Percentiles rank a stretch among this genome's conserved stretches.
These are phyloP conservation scores for Hepatocystis sp. DNA, from an alignment of 169 alveolate species.

Conservation along the genomic window DNA sequence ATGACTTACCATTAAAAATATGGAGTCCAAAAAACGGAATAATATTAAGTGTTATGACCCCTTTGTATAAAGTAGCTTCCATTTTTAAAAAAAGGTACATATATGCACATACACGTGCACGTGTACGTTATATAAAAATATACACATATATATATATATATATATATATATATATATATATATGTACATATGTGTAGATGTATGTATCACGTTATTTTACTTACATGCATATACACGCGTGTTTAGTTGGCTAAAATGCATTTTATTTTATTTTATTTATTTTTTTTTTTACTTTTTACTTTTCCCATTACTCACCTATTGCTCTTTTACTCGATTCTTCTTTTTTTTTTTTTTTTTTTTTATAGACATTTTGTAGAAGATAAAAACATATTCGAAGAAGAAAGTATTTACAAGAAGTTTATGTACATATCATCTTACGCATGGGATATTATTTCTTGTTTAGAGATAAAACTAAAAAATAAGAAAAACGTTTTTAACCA, in stretches of 20 bases:
- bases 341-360: constrained; percentile 23
- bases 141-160: neutral
- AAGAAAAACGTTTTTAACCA: constrained; percentile 32
- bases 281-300: too few relatives aligned
- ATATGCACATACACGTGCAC: neutral
- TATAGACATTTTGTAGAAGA: constrained; percentile 44
- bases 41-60: constrained; percentile 30
- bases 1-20: constrained; percentile 34
- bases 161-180: neutral
- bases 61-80: constrained; percentile 70
- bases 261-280: too few relatives aligned
- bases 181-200: too few relatives aligned
- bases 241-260: neutral
- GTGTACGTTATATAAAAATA: constrained; percentile 3
- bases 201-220: too few relatives aligned
- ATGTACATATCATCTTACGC: constrained; percentile 43
- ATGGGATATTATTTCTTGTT: constrained; percentile 56
- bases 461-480: constrained; percentile 55
- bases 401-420: constrained; percentile 25
- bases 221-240: too few relatives aligned
- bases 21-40: constrained; percentile 62
- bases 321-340: neutral
- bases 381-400: constrained; percentile 56
- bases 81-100: constrained; percentile 49
- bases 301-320: neutral